A percentile compares a stretch with the other conserved stretches of the same genome.
Conservation (phyloP, 176 grass and related monocot species). For the Oryza longistaminata region DNA sequence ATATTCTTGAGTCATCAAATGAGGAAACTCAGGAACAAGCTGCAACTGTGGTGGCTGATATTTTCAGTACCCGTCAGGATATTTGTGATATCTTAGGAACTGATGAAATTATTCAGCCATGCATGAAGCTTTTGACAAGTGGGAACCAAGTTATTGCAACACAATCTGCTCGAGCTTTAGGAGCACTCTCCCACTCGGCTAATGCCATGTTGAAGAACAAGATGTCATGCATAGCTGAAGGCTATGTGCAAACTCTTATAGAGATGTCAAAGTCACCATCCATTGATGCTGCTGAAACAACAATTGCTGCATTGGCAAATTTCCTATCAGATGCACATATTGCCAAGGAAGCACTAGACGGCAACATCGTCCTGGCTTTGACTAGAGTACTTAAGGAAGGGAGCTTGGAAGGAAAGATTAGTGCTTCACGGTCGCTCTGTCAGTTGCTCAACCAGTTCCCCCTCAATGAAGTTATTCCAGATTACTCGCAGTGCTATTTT, state of each 20-base stretch:
- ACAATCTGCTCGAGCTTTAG: slow-evolving; percentile 90
- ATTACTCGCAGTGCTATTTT: slow-evolving; percentile 70
- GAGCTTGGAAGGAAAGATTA: slow-evolving; percentile 86
- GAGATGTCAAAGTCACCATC: slow-evolving; percentile 87
- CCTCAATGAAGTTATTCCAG: slow-evolving; percentile 66
- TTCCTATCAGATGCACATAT: slow-evolving; percentile 75
- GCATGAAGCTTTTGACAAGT: slow-evolving; percentile 95
- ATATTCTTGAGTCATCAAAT: slow-evolving; percentile 78
- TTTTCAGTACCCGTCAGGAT: slow-evolving; percentile 81
- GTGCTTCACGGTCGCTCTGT: slow-evolving; percentile 67
- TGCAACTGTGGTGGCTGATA: slow-evolving; percentile 87
- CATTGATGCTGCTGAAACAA: slow-evolving; percentile 84
- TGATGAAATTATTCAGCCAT: slow-evolving; percentile 92
- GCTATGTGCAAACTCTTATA: slow-evolving; percentile 78
- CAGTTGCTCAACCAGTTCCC: slow-evolving; percentile 85
- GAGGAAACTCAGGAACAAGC: slow-evolving; percentile 85
- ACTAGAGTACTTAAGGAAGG: slow-evolving; percentile 86
- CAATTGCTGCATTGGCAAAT: slow-evolving; percentile 86
- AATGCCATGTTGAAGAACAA: slow-evolving; percentile 71
- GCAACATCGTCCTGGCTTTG: slow-evolving; percentile 77
- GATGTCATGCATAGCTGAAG: slow-evolving; percentile 74
- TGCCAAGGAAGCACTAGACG: slow-evolving; percentile 73
- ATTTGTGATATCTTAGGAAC: slow-evolving; percentile 86
- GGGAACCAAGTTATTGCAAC: slow-evolving; percentile 79
- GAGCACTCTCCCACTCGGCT: slow-evolving; percentile 69